Base-by-base conservation (phyloP, 2,329 filamentous ascomycete genomes). In the Xylariaceae sp. region DNA sequence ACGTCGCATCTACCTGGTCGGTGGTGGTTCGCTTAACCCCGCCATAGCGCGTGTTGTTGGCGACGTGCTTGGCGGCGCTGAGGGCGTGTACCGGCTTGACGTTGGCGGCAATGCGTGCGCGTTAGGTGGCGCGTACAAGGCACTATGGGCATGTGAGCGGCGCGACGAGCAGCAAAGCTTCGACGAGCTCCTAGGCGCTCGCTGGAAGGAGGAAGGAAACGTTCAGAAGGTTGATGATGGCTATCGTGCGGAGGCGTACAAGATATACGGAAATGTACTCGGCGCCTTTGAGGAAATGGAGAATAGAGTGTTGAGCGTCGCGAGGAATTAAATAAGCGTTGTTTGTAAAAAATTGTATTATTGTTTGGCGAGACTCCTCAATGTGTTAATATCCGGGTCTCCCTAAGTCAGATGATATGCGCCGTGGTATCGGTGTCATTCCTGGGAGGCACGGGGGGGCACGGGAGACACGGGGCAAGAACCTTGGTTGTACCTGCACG, bases 21-120 rank as follows among this genome's bases (percentile, higher is more conserved):
- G 94, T 55, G 94, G 94, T 59, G 94, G 92, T 11, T 92, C 89
- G 39, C 83, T 89, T 56, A 99, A 97, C 79, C 86, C 88, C 3
- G 92, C 93, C 53, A 97, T 97, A 68, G 90, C 92, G 4, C 82
- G 87, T 60, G 85, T 95, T 52, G 83, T 92, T 3, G 93, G 92
- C 30, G 87, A 96, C 69, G 91, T 97, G 2, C 83, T 99, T 2
- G 94, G 94, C 55, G 90, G 90, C 39, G 83, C 82, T 2, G 94
- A 97, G 64, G 94, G 94, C 23, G 90, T 97, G 30, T 99, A 91
- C 77, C 89, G 88, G 75, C 84, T 99, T 11, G 92, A 97, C 71
- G 91, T 97, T 4, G 93, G 94, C 30, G 92, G 92, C 30, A 97
- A 96, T 76, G 93, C 94, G 2, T 99, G 94, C 75, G 94, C 93